Evolutionary conservation across 768 basidiomycete species (phyloP).

Genomic region (Kwoniella sp.): DNA sequence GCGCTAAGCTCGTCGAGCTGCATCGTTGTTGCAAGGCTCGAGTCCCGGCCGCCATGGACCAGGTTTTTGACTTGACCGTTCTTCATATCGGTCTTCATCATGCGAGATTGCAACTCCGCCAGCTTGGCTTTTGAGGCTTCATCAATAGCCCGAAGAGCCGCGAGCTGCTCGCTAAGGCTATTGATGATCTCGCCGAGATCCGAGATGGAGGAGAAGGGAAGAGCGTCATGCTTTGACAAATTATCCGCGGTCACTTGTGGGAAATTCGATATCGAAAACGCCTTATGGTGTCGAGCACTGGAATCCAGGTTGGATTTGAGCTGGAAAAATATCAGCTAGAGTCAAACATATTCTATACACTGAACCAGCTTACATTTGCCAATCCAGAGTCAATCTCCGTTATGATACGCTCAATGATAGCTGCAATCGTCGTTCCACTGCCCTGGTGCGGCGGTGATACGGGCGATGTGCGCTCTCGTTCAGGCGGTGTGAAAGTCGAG

Average conservation of each 20-base stretch:
- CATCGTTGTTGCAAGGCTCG: constrained; percentile 71
- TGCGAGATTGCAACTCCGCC: constrained; percentile 39
- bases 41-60: constrained; percentile 69
- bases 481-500: background rate
- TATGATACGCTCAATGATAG: constrained; percentile 60
- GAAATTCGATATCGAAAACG: constrained; percentile 16
- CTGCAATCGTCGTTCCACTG: constrained; percentile 63
- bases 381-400: constrained; percentile 57
- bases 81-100: constrained; percentile 60
- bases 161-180: constrained; percentile 22
- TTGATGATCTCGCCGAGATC: constrained; percentile 53
- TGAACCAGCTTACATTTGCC: constrained; percentile 55
- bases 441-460: background rate
- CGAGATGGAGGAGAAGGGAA: constrained; percentile 56
- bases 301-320: constrained; percentile 53
- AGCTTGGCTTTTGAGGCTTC: constrained; percentile 25
- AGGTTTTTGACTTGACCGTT: constrained; percentile 79
- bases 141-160: constrained; percentile 13
- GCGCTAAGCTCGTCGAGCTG: constrained; percentile 75
- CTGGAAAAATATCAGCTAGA: constrained; percentile 50
- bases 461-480: background rate
- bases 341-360: background rate
- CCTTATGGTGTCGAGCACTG: constrained; percentile 49
- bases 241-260: constrained; percentile 53
- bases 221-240: constrained; percentile 60